Evolutionary conservation across 73 alveolate species (phyloP), one percentile per base, ranked within the genome.

Genomic region (Paramecium sexaurelia): DNA sequence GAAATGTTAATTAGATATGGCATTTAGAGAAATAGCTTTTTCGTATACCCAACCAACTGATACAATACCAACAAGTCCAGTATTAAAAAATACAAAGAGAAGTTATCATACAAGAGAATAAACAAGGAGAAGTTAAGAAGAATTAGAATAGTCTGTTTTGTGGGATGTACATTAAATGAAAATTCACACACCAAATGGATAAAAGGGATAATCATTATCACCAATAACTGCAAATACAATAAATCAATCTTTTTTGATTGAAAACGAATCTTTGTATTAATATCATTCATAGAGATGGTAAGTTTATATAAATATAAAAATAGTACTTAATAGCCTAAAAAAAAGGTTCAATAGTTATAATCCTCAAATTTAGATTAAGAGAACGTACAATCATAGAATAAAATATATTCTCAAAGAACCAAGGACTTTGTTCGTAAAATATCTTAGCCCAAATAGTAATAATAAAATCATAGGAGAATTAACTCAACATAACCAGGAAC

Each of bases 131-230:
- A 78, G 90, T 24, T 22, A 78, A 78, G 90, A 78, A 22, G 90
- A 78, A 40, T 61, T 78, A 20, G 90, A 78, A 40, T 43, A 78
- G 41, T 78, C 90, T 15, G 90, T 78, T 7, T 43, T 78, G 20
- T 78, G 90, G 90, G 90, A 78, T 78, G 90, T 78, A 0, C 90
- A 78, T 78, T 24, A 78, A 78, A 78, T 78, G 90, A 78, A 45
- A 15, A 22, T 78, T 29, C 26, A 78, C 15, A 40, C 90, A 40
- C 90, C 90, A 45, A 78, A 39, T 78, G 55, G 19, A n/a, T 75
- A 39, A 20, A 78, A 41, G 7, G 71, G 57, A 33, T 61, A 61
- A 61, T 61, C 83, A 22, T 61, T 71, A 35, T 71, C 86, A 11
- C 55, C 56, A 13, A 71, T 71, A 5, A 71, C 86, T 71, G 83